Conservation (phyloP, 1,139 yeast genomes). For the Suhomyces bokatorum region DNA sequence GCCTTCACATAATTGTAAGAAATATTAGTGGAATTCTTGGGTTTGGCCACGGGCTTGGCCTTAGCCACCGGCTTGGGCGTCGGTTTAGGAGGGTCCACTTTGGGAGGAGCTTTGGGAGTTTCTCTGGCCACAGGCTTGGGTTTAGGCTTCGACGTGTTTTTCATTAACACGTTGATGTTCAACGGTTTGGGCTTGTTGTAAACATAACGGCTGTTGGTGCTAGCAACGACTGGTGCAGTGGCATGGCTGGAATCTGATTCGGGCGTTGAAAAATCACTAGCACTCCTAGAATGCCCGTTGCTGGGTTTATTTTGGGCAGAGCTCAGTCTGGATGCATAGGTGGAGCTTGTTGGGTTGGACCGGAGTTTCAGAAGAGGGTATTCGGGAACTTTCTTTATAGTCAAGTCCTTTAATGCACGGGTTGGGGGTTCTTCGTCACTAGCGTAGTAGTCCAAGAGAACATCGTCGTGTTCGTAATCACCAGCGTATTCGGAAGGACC, state of each 20-base stretch:
- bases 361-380: slow-evolving; percentile 20
- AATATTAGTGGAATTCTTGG: slow-evolving; percentile 21
- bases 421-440: slow-evolving; percentile 7
- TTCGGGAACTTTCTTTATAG: slow-evolving; percentile 21
- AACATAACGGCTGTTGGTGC: slow-evolving; percentile 20
- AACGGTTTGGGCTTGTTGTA: slow-evolving; percentile 46
- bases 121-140: slow-evolving; percentile 16
- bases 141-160: slow-evolving; percentile 17
- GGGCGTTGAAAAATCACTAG: slow-evolving; percentile 15
- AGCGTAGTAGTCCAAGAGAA: slow-evolving; percentile 14
- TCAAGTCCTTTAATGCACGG: slow-evolving; percentile 21
- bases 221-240: neutral
- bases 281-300: slow-evolving; percentile 16
- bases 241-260: neutral
- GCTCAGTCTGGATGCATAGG: neutral
- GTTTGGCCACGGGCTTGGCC: slow-evolving; percentile 9
- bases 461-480: slow-evolving; percentile 12
- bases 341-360: slow-evolving; percentile 4
- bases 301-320: neutral
- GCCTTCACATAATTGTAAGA: slow-evolving; percentile 31
- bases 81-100: slow-evolving; percentile 1
- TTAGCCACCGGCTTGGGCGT: slow-evolving; percentile 3
- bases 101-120: slow-evolving; percentile 4
- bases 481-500: neutral
- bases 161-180: slow-evolving; percentile 38